Evolutionary conservation across 805 yeast species (phyloP), one percentile per base, ranked within the genome.

Genomic region (Saccharomycopsis fodiens): DNA sequence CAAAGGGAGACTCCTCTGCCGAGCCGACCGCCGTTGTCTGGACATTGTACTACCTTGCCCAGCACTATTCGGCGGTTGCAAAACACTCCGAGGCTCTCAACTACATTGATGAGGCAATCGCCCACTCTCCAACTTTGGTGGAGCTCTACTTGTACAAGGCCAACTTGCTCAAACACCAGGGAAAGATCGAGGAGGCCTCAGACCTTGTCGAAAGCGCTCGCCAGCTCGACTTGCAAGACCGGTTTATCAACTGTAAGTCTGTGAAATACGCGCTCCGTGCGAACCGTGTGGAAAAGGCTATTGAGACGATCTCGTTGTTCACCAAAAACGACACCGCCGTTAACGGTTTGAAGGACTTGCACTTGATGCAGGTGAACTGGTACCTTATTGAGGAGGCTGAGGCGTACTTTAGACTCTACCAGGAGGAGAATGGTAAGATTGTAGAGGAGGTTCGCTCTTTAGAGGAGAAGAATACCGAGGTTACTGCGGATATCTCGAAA

Each of bases 361-460:
- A 85, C 57, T 71, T 75, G 27, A 83, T 93, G 82, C 97, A 93
- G 65, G 89, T 83, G n/a, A 74, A 80, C 42, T 88, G 97, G 95
- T 86, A 87, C 51, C 65, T 93, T 52, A 64, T 74, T 15, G 96
- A 87, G 59, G 79, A 82, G 60, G 97, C 93, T 1, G 94, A 85
- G 57, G 81, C 93, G 3, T 87, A 85, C 55, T 62, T 66, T 42
- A 76, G 96, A 55, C 56, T 77, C 36, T 82, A 76, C 53, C 63
- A 73, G 40, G 50, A 55, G 12, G 48, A 61, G 2, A 39, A 55
- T 27, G 10, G 10, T 7, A 25, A 10, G 6, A 25, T 25, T 10
- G 10, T 25, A 6, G 52, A 51, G n/a, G 52, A 56, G 37, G 49
- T 61, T 8, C 34, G 12, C 20, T 19, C 38, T n/a, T 38, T 39